Evolutionary conservation across 306 rosid genomes (phyloP).

Genomic region (Rosa rugosa): DNA sequence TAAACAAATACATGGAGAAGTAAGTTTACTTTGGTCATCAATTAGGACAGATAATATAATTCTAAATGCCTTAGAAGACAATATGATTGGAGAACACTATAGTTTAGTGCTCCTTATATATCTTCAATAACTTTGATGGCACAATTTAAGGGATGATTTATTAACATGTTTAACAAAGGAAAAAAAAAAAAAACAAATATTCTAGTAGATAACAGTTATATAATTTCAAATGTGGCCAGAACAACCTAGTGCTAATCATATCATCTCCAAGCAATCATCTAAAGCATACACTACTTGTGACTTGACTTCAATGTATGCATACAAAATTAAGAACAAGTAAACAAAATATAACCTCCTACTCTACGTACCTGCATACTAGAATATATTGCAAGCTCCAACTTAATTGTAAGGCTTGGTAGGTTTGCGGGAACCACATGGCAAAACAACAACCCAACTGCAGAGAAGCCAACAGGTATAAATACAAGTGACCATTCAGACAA

Average conservation of each 20-base stretch:
- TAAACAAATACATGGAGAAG: not conserved
- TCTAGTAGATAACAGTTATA: no score
- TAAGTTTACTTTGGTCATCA: not conserved
- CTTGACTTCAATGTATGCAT: no score
- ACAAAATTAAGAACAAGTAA: no score
- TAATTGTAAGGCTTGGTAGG: conserved; percentile 70
- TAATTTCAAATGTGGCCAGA: no score
- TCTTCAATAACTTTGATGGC: not conserved
- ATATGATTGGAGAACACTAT: not conserved
- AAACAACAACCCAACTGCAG: conserved; percentile 89
- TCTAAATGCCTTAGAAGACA: not conserved
- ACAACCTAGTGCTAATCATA: no score
- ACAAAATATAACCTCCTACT: no score
- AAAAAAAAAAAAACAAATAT: no score
- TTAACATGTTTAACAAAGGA: not conserved
- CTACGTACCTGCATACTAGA: conserved; percentile 67
- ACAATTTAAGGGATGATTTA: not conserved
- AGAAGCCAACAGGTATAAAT: conserved; percentile 27
- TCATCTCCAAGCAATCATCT: no score
- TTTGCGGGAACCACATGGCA: conserved; percentile 74
- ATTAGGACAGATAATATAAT: not conserved
- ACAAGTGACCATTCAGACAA: not conserved
- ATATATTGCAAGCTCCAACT: conserved; percentile 95
- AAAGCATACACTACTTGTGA: no score
- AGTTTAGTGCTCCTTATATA: not conserved